Evolutionary conservation across 2,329 filamentous ascomycete species (phyloP).

Genomic region (Fusarium verrucosum): DNA sequence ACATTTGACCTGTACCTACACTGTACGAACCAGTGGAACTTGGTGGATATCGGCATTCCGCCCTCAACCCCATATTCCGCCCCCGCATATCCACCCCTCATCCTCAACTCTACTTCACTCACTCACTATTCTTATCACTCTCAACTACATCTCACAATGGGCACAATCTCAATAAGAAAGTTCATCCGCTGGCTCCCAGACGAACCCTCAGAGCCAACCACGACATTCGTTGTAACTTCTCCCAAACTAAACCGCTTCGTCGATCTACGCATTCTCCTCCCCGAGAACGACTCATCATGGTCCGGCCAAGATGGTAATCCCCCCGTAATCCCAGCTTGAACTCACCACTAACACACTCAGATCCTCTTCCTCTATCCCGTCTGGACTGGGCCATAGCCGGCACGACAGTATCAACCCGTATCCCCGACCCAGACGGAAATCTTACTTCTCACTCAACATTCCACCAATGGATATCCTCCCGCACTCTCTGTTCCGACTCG

Average conservation of each 20-base stretch:
- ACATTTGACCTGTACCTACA: not conserved
- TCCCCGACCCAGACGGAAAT: slow-evolving; percentile 41
- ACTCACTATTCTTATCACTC: not conserved
- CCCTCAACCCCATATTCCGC: slow-evolving; percentile 10
- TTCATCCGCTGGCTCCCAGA: slow-evolving; percentile 68
- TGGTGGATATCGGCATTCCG: slow-evolving; percentile 2
- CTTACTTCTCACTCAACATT: slow-evolving; percentile 55
- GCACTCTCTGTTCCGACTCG: slow-evolving; percentile 59
- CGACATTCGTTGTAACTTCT: slow-evolving; percentile 71
- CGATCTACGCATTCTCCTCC: slow-evolving; percentile 65
- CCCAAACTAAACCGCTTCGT: slow-evolving; percentile 63
- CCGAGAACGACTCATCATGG: slow-evolving; percentile 34
- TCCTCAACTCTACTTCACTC: not conserved
- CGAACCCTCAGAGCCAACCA: slow-evolving; percentile 66
- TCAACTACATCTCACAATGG: slow-evolving; percentile 45
- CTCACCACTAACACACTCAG: slow-evolving; percentile 10
- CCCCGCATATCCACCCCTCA: slow-evolving; percentile 15
- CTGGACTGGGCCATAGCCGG: slow-evolving; percentile 76
- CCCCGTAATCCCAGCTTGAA: too few species aligned
- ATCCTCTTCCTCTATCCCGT: slow-evolving; percentile 40
- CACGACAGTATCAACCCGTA: slow-evolving; percentile 53
- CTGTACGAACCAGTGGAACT: not conserved
- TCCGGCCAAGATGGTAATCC: slow-evolving; percentile 31
- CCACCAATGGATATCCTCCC: slow-evolving; percentile 69
- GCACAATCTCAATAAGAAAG: slow-evolving; percentile 64